A percentile compares a stretch with the other conserved stretches of the same genome.
These are phyloP conservation scores for Dendryphion nanum DNA, from an alignment of 2,329 filamentous ascomycete species.

Conservation along the genomic window DNA sequence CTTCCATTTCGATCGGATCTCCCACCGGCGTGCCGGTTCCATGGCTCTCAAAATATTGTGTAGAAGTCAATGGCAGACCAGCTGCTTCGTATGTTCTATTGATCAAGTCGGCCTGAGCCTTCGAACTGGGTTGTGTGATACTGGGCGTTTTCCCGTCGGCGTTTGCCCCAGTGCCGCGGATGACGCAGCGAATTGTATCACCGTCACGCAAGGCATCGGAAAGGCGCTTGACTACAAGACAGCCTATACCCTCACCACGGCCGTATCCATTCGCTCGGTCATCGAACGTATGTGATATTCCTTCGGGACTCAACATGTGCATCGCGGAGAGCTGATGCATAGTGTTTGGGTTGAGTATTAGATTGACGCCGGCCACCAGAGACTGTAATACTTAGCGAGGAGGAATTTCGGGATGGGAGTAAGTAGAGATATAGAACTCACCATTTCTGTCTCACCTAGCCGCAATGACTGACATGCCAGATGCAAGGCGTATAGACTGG, in stretches of 20 bases:
- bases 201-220: conserved; percentile 48
- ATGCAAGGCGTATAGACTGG: conserved; percentile 3
- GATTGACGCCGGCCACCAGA: neutral
- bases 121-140: conserved; percentile 38
- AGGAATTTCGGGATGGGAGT: neutral
- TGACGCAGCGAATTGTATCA: conserved; percentile 20
- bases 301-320: conserved; percentile 24
- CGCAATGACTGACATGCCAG: conserved; percentile 7
- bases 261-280: conserved; percentile 60
- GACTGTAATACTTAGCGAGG: neutral
- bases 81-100: conserved; percentile 1
- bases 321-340: conserved; percentile 1
- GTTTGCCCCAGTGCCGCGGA: conserved; percentile 19
- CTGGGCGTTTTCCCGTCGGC: conserved; percentile 11
- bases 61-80: neutral
- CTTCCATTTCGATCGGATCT: conserved; percentile 15
- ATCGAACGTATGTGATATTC: conserved; percentile 39
- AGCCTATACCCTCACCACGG: conserved; percentile 57
- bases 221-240: conserved; percentile 34
- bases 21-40: conserved; percentile 57
- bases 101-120: conserved; percentile 37
- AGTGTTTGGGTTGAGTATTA: conserved; percentile 5
- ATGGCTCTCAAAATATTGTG: conserved; percentile 25
- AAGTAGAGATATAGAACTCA: neutral
- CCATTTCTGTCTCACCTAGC: conserved; percentile 2